Percentiles rank a stretch among this genome's conserved stretches.
Conservation (phyloP, 257 asterid genomes). For the Scutellaria minor region DNA sequence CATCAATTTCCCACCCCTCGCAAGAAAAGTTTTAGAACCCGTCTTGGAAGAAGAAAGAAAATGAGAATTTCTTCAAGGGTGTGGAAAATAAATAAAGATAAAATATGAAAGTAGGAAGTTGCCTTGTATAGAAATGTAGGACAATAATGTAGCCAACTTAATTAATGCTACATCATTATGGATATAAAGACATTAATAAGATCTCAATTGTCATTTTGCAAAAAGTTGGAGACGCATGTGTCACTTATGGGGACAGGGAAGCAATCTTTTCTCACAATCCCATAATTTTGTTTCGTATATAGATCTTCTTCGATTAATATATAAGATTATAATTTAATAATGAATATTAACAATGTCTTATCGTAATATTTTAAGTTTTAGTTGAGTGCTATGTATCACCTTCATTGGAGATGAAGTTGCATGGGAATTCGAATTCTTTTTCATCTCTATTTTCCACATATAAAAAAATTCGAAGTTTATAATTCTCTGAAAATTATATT, state of each 20-base stretch:
- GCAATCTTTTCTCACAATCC: conserved; percentile 22
- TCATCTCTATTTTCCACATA: no score
- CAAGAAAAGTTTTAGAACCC: background rate
- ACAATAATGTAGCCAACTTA: background rate
- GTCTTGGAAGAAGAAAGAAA: background rate
- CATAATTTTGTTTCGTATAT: background rate
- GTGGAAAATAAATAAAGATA: no score
- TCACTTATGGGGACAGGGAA: background rate
- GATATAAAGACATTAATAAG: background rate
- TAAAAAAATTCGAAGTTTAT: no score
- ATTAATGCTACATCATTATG: background rate
- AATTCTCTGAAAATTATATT: no score
- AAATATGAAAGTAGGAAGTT: no score
- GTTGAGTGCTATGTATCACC: no score
- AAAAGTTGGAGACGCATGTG: background rate
- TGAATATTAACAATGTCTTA: no score
- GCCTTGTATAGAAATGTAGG: no score
- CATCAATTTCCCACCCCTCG: background rate
- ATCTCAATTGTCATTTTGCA: background rate
- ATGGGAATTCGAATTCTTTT: no score
- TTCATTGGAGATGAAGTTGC: no score
- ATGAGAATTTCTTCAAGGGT: background rate
- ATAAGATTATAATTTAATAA: no score
- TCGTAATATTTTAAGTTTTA: no score
- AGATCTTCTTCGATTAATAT: background rate